Percentiles rank a stretch among this genome's conserved stretches.
Evolutionary conservation across 495 filamentous ascomycete genomes (phyloP).

Genomic region (Aspergillus campestris): DNA sequence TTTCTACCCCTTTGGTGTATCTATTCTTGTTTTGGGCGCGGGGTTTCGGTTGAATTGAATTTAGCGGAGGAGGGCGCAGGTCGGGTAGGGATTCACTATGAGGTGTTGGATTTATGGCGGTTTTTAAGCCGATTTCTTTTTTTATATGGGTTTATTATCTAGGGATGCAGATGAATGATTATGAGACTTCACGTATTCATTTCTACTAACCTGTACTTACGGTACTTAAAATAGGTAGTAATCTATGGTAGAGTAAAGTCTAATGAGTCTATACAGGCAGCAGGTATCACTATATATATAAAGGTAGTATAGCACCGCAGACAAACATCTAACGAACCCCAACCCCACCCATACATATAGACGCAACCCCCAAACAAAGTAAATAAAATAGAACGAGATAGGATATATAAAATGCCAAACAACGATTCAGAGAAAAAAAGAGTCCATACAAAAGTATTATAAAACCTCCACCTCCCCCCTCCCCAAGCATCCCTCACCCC

Average conservation of each 20-base stretch:
- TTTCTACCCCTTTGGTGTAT: neutral
- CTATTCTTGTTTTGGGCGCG: neutral
- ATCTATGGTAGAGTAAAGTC: too few species aligned
- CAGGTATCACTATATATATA: too few species aligned
- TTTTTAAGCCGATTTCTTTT: neutral
- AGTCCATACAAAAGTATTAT: conserved; percentile 32
- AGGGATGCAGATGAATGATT: too few species aligned
- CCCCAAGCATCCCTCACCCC: conserved; percentile 63
- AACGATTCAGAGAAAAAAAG: neutral
- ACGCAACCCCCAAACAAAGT: too few species aligned
- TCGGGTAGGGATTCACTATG: conserved; percentile 1
- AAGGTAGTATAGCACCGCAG: too few species aligned
- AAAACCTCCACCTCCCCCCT: conserved; percentile 76
- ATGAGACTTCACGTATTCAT: too few species aligned
- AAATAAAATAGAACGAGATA: too few species aligned
- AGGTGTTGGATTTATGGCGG: neutral
- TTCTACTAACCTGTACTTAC: too few species aligned
- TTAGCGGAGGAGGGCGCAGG: conserved; percentile 21
- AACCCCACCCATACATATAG: neutral
- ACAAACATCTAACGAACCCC: neutral
- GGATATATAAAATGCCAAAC: neutral
- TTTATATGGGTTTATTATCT: neutral
- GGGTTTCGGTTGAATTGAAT: neutral
- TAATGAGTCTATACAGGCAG: too few species aligned
- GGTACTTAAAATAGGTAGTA: too few species aligned